These are phyloP conservation scores for Cicer judaicum DNA, from an alignment of 306 rosid genomes.

Conservation along the genomic window DNA sequence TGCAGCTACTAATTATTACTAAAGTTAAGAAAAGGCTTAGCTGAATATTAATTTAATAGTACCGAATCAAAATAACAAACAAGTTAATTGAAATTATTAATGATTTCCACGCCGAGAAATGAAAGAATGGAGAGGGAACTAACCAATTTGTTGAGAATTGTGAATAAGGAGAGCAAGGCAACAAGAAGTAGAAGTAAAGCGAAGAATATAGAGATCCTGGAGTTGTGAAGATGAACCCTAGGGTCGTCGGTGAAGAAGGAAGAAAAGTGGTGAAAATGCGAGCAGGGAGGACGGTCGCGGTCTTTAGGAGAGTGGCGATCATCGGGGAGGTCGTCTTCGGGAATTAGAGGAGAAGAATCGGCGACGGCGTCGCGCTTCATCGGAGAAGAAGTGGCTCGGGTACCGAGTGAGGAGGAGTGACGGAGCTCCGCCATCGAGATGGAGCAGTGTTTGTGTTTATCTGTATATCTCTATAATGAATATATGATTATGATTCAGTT, in stretches of 20 bases:
- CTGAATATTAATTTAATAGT: not conserved
- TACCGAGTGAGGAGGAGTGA: conserved; percentile 74
- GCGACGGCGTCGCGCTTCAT: conserved; percentile 82
- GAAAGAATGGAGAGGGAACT: conserved; percentile 37
- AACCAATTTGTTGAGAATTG: conserved; percentile 67
- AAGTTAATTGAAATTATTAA: not conserved
- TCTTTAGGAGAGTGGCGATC: conserved; percentile 76
- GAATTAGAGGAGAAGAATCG: conserved; percentile 66
- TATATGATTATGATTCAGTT: not conserved
- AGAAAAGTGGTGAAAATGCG: conserved; percentile 57
- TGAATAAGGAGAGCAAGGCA: conserved; percentile 60
- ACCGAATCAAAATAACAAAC: not conserved
- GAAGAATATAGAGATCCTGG: conserved; percentile 72
- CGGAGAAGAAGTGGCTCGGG: conserved; percentile 81
- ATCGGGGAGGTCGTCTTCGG: conserved; percentile 58
- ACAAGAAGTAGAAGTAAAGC: conserved; percentile 54
- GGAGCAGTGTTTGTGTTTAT: not conserved
- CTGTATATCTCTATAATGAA: not conserved
- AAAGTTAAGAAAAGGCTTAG: not conserved
- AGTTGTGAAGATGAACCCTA: conserved; percentile 70
- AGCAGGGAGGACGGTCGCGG: conserved; percentile 73
- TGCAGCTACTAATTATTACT: conserved; percentile 5
- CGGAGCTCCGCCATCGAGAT: conserved; percentile 91
- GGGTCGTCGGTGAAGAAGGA: conserved; percentile 76
- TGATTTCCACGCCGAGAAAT: not conserved